These are phyloP conservation scores for Plectosphaerella cucumerina DNA, from an alignment of 2,329 filamentous ascomycete species.

Conservation along the genomic window DNA sequence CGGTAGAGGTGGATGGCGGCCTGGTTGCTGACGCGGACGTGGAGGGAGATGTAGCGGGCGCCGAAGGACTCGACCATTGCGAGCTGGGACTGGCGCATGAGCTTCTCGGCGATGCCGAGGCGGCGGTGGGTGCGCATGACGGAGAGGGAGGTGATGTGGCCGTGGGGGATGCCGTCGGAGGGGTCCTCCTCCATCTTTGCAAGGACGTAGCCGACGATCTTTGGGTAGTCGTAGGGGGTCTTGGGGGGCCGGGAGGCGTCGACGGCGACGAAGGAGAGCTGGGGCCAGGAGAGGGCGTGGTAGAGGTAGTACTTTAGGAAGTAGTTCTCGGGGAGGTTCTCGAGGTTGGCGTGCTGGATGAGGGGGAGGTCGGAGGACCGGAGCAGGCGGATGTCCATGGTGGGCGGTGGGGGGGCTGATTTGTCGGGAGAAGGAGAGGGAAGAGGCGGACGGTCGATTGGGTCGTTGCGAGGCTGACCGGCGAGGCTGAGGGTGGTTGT, in stretches of 20 bases:
- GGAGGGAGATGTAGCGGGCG: constrained; percentile 89
- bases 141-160: constrained; percentile 90
- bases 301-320: constrained; percentile 99
- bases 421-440: background rate
- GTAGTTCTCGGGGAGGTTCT: constrained; percentile 99
- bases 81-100: constrained; percentile 93
- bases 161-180: constrained; percentile 82
- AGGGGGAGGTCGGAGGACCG: constrained; percentile 79
- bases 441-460: too few species aligned
- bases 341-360: constrained; percentile 97
- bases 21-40: constrained; percentile 90
- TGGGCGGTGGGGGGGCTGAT: constrained; percentile 16
- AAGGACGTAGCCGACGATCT: constrained; percentile 98
- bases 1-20: constrained; percentile 91
- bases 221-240: constrained; percentile 82
- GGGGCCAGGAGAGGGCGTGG: constrained; percentile 96
- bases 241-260: constrained; percentile 78
- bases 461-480: too few species aligned
- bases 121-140: constrained; percentile 95
- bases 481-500: too few species aligned
- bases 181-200: constrained; percentile 99
- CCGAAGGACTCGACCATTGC: constrained; percentile 96
- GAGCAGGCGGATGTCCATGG: constrained; percentile 89
- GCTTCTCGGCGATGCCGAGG: constrained; percentile 89
- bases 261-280: constrained; percentile 93